phyloP scores from a whole-genome alignment of 495 filamentous ascomycete species.

The Annulohypoxylon maeteangense region DNA sequence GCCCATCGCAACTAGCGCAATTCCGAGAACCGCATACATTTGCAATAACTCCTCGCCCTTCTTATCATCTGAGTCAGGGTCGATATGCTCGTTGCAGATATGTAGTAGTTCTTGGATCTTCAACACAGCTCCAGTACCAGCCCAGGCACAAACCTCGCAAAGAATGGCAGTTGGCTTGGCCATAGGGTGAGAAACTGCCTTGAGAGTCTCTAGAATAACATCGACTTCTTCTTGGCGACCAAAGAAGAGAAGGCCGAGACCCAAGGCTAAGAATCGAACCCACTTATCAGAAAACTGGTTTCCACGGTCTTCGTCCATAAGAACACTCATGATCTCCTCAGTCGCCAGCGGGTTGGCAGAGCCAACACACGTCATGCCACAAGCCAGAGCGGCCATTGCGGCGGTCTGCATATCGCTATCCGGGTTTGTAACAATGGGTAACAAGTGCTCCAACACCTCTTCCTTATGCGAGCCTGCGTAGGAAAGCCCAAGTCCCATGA shows the following conservation, averaged over 20 bases:
- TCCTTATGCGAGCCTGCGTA: conserved; percentile 93
- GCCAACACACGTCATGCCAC: conserved; percentile 92
- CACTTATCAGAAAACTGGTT: conserved; percentile 95
- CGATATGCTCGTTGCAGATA: conserved; percentile 97
- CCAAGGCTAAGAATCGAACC: conserved; percentile 95
- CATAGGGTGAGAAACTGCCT: conserved; percentile 95
- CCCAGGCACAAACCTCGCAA: conserved; percentile 96
- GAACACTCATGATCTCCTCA: conserved; percentile 86
- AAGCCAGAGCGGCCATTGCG: conserved; percentile 92
- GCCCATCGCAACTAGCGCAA: conserved; percentile 96
- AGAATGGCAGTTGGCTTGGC: conserved; percentile 89
- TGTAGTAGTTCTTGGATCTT: conserved; percentile 96
- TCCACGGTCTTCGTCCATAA: conserved; percentile 89
- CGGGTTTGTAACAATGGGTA: conserved; percentile 87
- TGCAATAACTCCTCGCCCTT: conserved; percentile 94
- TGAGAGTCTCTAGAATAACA: conserved; percentile 91
- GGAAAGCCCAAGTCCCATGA: conserved; percentile 95
- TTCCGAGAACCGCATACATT: conserved; percentile 92
- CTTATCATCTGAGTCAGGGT: conserved; percentile 82
- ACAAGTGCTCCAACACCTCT: conserved; percentile 78
- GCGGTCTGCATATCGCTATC: conserved; percentile 91
- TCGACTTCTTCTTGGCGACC: conserved; percentile 98
- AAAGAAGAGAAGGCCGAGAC: conserved; percentile 93
- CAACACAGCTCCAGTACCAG: conserved; percentile 93
- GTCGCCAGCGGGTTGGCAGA: conserved; percentile 88